Evolutionary conservation across 371 early-diverging fungal genomes (phyloP), one percentile per base, ranked within the genome.

Genomic region (Mortierella sp.): DNA sequence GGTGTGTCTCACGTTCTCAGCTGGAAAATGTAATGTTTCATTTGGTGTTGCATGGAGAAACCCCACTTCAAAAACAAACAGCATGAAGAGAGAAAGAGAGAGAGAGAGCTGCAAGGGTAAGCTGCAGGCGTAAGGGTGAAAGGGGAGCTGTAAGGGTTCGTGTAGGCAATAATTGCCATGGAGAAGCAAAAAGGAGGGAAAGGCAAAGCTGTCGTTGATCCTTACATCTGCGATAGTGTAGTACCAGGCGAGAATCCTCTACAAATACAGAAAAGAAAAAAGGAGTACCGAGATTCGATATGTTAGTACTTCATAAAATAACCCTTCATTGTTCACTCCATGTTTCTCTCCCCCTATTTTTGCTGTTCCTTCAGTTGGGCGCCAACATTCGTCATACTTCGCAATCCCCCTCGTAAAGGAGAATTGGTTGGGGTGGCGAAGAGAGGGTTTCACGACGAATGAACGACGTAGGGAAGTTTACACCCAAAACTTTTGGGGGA

Each of bases 151-250:
- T 54, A 51, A 51, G 21, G 51, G 7, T 51, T 48, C 18, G 21
- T 21, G 51, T 6, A 8, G 2, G 18, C 21, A 46, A 21, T n/a
- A 72, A 32, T 38, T 60, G 43, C 18, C 18, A 1, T 18, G 14
- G 8, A 16, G 49, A 32, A 21, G 2, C 24, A 11, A 70, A 5
- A 24, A 60, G 10, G 29, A 21, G 55, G 65, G 72, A 77, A 29
- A 27, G 29, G n/a, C 2, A 14, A 12, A 12, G 4, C 10, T 29
- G 27, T 24, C 21, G 2, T n/a, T 29, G 63, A 24, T 65, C 16
- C 82, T 75, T 77, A 82, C 83, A 77, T 87, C 87, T 14, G 87
- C 83, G n/a, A 87, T 27, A 5, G 80, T 77, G 55, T 87, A 87
- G 76, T 87, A 87, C 77, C 82, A 80, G 16, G 83, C 87, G 24